Evolutionary conservation across 2,329 filamentous ascomycete genomes (phyloP).

Genomic region (Salinomyces thailandicus): DNA sequence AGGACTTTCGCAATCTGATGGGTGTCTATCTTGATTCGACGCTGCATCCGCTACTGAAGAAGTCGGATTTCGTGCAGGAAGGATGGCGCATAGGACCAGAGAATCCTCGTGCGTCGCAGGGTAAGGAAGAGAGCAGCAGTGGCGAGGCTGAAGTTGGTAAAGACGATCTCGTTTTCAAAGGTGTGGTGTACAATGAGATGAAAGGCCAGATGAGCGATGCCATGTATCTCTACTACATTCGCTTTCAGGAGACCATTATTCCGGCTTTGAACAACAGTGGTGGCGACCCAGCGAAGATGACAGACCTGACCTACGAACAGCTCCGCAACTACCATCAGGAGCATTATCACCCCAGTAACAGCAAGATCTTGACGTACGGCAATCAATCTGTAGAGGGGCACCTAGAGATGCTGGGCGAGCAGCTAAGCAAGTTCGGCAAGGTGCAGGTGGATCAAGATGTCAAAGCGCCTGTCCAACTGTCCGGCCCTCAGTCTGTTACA

Average conservation of each 20-base stretch:
- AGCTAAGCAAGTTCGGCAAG: slow-evolving; percentile 62
- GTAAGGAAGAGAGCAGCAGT: slow-evolving; percentile 23
- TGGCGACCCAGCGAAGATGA: slow-evolving; percentile 92
- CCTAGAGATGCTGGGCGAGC: slow-evolving; percentile 64
- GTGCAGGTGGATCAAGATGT: slow-evolving; percentile 59
- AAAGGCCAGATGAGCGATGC: slow-evolving; percentile 98
- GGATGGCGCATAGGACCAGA: slow-evolving; percentile 94
- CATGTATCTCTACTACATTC: slow-evolving; percentile 89
- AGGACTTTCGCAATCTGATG: slow-evolving; percentile 93
- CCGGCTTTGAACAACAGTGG: slow-evolving; percentile 94
- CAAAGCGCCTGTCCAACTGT: slow-evolving; percentile 64
- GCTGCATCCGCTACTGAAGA: slow-evolving; percentile 75
- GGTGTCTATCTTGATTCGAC: slow-evolving; percentile 95
- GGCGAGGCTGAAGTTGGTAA: slow-evolving; percentile 26
- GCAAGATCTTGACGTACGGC: slow-evolving; percentile 91
- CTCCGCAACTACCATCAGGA: slow-evolving; percentile 78
- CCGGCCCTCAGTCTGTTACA: slow-evolving; percentile 57
- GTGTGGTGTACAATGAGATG: slow-evolving; percentile 99
- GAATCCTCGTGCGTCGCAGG: slow-evolving; percentile 59
- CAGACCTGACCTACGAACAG: slow-evolving; percentile 84
- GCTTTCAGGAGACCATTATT: slow-evolving; percentile 89
- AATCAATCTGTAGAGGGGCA: slow-evolving; percentile 80
- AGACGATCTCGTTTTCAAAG: slow-evolving; percentile 77
- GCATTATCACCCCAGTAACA: slow-evolving; percentile 96
- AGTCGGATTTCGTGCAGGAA: slow-evolving; percentile 89